Base-by-base conservation (phyloP, 2,329 filamentous ascomycete genomes). In the Clonostachys byssicola region DNA sequence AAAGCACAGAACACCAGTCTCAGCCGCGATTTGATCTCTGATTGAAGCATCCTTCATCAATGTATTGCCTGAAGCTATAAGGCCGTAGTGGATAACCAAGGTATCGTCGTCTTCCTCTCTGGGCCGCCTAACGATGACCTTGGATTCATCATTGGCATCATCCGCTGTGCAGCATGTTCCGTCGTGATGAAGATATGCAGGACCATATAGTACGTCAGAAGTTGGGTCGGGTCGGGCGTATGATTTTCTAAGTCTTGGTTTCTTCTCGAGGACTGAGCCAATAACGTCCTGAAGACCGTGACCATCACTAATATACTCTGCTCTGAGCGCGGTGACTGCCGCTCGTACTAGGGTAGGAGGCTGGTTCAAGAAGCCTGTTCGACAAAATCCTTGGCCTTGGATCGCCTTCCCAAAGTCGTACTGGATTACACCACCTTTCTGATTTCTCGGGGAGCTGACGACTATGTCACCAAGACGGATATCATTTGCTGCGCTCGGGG, bases 381-480 rank as follows among this genome's bases (percentile, higher is more conserved):
- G 14, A n/a, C 45, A 39, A 42, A 51, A 51, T 18, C 23, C 38
- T 18, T 49, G 34, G 13, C 30, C 38, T 10, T 50, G 43, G 3
- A 51, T 49, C 6, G n/a, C 16, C 8, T 53, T 53, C 12, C 51
- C 52, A 40, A 47, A 49, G 38, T 52, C 49, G n/a, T 50, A 55
- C 14, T 49, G 47, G 16, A 50, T 18, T 14, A 50, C 49, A 13
- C 46, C 49, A 10, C 38, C 46, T 4, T 38, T 9, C 1, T 46
- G 44, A 34, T 43, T 18, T 9, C 40, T 18, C 16, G 45, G 43
- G 13, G 40, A 18, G 38, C 53, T 55, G 12, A 57, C 55, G 4
- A 57, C 53, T 10, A 57, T 34, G 40, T 57, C 55, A 6, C 55
- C 55, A 5, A 57, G 46, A 5, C 64, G 56, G 5, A 68, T 57